Base-by-base conservation (phyloP, 2,329 filamentous ascomycete genomes). In the Sphaerostilbella broomeana region DNA sequence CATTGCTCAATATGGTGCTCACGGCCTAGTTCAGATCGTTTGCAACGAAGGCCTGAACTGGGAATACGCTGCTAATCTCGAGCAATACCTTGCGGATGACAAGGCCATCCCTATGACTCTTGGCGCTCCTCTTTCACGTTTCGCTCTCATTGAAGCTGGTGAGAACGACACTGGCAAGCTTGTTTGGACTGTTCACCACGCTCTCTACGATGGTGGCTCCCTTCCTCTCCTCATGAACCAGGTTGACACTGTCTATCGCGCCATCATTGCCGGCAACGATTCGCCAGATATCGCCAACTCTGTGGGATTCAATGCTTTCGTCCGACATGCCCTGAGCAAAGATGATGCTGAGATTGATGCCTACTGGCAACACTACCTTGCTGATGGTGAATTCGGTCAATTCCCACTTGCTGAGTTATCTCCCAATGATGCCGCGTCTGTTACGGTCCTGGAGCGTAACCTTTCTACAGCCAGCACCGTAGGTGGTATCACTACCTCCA, bases 1-100 rank as follows among this genome's bases (percentile, higher is more conserved):
- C 6, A 46, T 38, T 31, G 27, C 29, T 42, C 15, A 43, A 35
- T n/a, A n/a, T n/a, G n/a, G n/a, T n/a, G n/a, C n/a, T n/a, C 55
- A 57, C 10, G 69, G 69, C 6, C 55, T 72, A 3, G 53, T 69
- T 42, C 70, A 73, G 45, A 67, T 70, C 2, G 63, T 73, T 7
- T 55, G 70, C 26, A 60, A 58, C 12, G 8, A 25, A 30, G 27
- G 2, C 8, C 3, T 13, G 27, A 13, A 30, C 8, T 30, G 27
- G 27, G 7, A 30, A 13, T 13, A 30, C n/a, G 27, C 31, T 4
- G 12, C 28, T 16, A 19, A 21, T 16, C 18, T 34, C 6, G 31
- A 21, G 5, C 7, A 6, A 12, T 12, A n/a, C 6, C 31, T 34
- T 2, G n/a, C 20, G 6, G 20, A 4, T 9, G 16, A 21, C 15